A percentile compares a stretch with the other conserved stretches of the same genome.
Conservation (phyloP, 140 eudicot genomes). For the Stevia rebaudiana region DNA sequence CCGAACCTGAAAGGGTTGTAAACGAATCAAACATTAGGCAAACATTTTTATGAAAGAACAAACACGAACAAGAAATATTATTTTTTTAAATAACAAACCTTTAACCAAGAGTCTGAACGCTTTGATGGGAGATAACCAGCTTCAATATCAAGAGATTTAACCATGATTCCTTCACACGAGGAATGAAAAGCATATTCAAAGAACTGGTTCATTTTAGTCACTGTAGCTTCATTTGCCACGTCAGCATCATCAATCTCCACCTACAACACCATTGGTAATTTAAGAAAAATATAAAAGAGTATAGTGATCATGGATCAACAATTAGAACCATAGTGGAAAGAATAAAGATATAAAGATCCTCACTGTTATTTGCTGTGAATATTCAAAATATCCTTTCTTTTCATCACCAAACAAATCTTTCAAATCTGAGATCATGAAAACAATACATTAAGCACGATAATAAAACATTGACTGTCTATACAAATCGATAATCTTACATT, state of each 20-base stretch:
- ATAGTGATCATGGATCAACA: not conserved
- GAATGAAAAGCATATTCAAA: constrained; percentile 73
- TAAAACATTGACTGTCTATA: constrained; percentile 2
- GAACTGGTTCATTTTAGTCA: constrained; percentile 59
- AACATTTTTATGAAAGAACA: not conserved
- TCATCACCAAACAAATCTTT: constrained; percentile 59
- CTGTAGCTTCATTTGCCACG: constrained; percentile 48
- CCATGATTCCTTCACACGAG: constrained; percentile 97
- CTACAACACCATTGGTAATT: constrained; percentile 31
- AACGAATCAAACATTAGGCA: not conserved
- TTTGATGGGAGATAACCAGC: constrained; percentile 92
- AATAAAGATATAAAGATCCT: too few relatives aligned
- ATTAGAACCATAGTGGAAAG: not conserved
- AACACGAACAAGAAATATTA: not conserved
- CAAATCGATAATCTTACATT: constrained; percentile 41
- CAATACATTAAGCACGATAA: constrained; percentile 10
- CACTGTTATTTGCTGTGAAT: constrained; percentile 70
- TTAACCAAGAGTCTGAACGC: constrained; percentile 91
- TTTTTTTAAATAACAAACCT: constrained; percentile 35
- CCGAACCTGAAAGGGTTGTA: not conserved
- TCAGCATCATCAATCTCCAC: constrained; percentile 75
- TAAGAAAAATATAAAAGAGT: not conserved
- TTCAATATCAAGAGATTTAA: constrained; percentile 85
- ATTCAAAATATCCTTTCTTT: constrained; percentile 69
- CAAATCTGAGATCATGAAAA: constrained; percentile 46